Conservation (phyloP, 1,139 yeast species). For the Taphrina flavorubra region DNA sequence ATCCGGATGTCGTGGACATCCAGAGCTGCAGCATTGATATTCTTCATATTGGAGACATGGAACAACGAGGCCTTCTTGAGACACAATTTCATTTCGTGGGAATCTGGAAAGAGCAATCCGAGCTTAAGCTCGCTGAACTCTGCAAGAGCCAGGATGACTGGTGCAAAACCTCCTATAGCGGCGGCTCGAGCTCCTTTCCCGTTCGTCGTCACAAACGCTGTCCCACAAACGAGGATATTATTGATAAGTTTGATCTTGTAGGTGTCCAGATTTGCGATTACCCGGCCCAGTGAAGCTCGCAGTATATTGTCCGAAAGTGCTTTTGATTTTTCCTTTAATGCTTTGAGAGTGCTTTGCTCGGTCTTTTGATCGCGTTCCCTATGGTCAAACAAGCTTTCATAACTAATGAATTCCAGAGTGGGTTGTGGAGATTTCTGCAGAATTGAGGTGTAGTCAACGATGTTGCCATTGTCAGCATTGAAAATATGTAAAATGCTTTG, state of each 20-base stretch:
- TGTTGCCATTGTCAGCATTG: neutral
- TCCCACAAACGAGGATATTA: neutral
- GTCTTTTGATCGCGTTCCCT: conserved; percentile 11
- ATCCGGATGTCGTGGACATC: conserved; percentile 2
- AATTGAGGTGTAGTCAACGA: conserved; percentile 19
- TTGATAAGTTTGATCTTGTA: neutral
- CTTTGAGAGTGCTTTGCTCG: conserved; percentile 15
- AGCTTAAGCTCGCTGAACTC: conserved; percentile 4
- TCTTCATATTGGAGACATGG: conserved; percentile 15
- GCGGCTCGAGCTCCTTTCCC: neutral
- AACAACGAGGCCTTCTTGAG: neutral
- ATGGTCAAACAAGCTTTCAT: conserved; percentile 25
- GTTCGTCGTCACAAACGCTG: neutral
- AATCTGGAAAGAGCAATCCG: neutral
- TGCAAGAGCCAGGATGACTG: neutral
- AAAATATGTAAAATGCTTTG: neutral
- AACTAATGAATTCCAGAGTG: conserved; percentile 22
- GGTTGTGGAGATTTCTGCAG: conserved; percentile 16
- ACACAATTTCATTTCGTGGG: neutral
- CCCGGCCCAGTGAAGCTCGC: conserved; percentile 21
- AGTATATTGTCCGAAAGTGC: conserved; percentile 5
- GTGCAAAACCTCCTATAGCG: neutral
- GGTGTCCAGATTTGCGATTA: neutral
- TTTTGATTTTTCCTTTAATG: conserved; percentile 24
- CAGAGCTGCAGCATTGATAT: conserved; percentile 15